Base-by-base conservation (phyloP, 176 grass and related monocot genomes). In the Olyra latifolia region DNA sequence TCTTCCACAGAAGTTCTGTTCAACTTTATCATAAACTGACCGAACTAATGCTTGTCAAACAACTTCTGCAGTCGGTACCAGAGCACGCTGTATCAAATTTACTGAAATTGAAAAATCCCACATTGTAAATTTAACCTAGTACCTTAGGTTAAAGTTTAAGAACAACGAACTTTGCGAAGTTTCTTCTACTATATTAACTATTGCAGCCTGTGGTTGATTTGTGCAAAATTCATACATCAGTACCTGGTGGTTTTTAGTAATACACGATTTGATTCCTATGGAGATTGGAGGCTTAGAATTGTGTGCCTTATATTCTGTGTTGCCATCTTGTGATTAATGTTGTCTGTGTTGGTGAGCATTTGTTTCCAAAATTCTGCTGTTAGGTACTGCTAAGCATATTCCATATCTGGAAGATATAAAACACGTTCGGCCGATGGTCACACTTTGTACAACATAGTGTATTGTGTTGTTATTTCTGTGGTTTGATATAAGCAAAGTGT, bases 1-100 rank as follows among this genome's bases (percentile, higher is more conserved):
- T 80, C 49, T 82, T 66, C 53, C 24, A 75, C 46, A 76, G 10
- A 64, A 40, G 38, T 45, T 65, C 9, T 62, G 46, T 54, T 82
- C 46, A 42, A 54, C 30, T 71, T 73, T 19, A 40, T 63, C 10
- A 29, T 40, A 75, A 44, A 69, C 38, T 52, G 29, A 66, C 74
- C 29, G 39, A 80, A 24, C 10, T 42, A 83, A 79, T 49, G 47
- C 61, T 59, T 38, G 46, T 75, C 23, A 14, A 55, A 61, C 56
- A 58, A 19, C 61, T 75, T 78, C 17, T 79, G 47, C 30, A 74
- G 17, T 11, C 63, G 29, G 59, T 17, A 52, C 62, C 10, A 74
- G 70, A 75, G 53, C 38, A 75, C 10, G 8, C 8, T 56, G 16
- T 43, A 41, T 53, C 0, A 0, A 73, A 41, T 62, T 29, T 50